Base-by-base conservation (phyloP, 179 eudicot species). In the Dionaea muscipula region DNA sequence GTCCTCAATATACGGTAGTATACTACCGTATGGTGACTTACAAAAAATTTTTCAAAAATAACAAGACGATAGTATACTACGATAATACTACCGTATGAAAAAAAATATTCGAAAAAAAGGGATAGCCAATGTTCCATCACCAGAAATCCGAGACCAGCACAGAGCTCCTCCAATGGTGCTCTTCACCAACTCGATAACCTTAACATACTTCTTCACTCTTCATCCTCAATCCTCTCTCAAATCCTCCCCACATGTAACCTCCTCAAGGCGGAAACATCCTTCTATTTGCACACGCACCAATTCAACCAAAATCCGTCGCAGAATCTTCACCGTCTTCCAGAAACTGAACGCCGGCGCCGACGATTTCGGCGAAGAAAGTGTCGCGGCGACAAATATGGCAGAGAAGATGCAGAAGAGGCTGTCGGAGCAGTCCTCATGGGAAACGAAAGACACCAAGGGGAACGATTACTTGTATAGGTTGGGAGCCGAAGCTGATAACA, bases 351-450 rank as follows among this genome's bases (percentile, higher is more conserved):
- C 62, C 17, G 57, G 39, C 15, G 33, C 23, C 36, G 46, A 35
- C 16, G 63, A 47, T 35, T 47, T 39, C 35, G 55, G 38, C 16
- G 49, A 22, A 4, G 51, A 28, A 22, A 37, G 3, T 7, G 25
- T 47, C 6, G 56, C 17, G 0, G 64, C 53, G 25, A 52, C 47
- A 36, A 16, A 45, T 57, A 4, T 55, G 15, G 39, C 68, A 19
- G 35, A 37, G n/a, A 61, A 25, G 5, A 28, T 22, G 16, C 66
- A 68, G 64, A 82, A 73, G 78, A 77, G 72, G 55, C 54, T 90
- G 8, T 90, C 95, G 49, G 69, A 83, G 60, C 90, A 86, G 59
- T 90, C 97, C 13, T 86, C 97, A 28, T 90, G 97, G 97, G 97
- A 90, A 53, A 64, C 90, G 2, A 81, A 79, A 61, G 97, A 90